These are phyloP conservation scores for Solanum okadae DNA, from an alignment of 257 asterid genomes.

Conservation along the genomic window DNA sequence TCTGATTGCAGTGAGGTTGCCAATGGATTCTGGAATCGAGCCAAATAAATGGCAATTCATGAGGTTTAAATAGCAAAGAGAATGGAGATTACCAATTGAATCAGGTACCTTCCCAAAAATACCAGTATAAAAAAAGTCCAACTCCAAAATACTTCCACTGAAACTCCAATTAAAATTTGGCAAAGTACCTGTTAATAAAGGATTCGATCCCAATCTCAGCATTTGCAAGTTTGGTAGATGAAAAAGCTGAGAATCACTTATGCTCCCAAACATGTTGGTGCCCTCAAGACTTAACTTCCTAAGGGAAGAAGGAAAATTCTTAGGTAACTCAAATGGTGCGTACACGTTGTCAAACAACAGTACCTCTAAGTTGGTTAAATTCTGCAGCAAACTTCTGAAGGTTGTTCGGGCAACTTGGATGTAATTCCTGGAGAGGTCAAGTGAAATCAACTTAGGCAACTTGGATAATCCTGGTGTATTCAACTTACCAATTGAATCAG, in stretches of 20 bases:
- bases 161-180: too few species aligned
- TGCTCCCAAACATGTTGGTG: not conserved
- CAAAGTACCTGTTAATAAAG: too few species aligned
- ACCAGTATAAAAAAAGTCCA: too few species aligned
- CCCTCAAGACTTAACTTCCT: not conserved
- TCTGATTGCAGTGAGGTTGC: not conserved
- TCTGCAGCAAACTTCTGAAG: not conserved
- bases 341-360: not conserved
- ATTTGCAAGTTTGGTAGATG: too few species aligned
- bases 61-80: too few species aligned
- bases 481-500: too few species aligned
- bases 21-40: not conserved
- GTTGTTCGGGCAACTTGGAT: not conserved
- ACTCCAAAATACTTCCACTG: too few species aligned
- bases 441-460: not conserved
- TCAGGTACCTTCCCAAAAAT: not conserved
- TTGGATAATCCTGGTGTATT: not conserved
- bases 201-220: too few species aligned
- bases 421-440: not conserved
- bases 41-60: accelerated
- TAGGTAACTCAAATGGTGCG: not conserved
- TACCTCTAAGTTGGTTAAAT: not conserved
- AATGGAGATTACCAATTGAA: not conserved
- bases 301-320: not conserved
- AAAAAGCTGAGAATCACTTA: too few species aligned